phyloP scores from a whole-genome alignment of 352 stramenopile genomes.

The Phytophthora aleatoria region DNA sequence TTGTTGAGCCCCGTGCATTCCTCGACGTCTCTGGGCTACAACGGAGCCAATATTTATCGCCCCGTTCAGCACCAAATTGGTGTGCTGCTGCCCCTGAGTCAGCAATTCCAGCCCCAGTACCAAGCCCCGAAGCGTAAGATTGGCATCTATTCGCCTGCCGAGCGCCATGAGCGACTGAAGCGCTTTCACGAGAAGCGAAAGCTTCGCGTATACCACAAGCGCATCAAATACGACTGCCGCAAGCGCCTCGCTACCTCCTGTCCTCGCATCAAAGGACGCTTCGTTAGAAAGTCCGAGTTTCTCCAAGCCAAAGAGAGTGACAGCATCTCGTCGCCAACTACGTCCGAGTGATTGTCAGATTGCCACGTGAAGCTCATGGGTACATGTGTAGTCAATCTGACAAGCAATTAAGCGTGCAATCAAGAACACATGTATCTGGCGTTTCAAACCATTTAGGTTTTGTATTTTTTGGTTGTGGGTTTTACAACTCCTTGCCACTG shows the following conservation, averaged over 20 bases:
- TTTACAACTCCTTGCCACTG: slow-evolving; percentile 31
- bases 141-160: slow-evolving; percentile 62
- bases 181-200: slow-evolving; percentile 82
- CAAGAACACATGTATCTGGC: not conserved
- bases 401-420: slow-evolving; percentile 7
- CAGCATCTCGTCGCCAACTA: not conserved
- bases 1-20: slow-evolving; percentile 7
- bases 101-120: slow-evolving; percentile 4
- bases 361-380: not conserved
- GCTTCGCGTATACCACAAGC: slow-evolving; percentile 70
- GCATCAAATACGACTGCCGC: slow-evolving; percentile 76
- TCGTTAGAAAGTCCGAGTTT: slow-evolving; percentile 48
- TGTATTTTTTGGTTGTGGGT: slow-evolving; percentile 23
- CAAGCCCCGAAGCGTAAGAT: slow-evolving; percentile 42
- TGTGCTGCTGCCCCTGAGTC: slow-evolving; percentile 6
- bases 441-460: slow-evolving; percentile 17
- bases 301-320: slow-evolving; percentile 18
- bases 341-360: slow-evolving; percentile 14
- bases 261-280: slow-evolving; percentile 73
- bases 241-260: slow-evolving; percentile 72
- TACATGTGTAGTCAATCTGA: slow-evolving; percentile 7
- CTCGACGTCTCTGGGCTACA: slow-evolving; percentile 2
- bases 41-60: not conserved
- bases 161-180: slow-evolving; percentile 55
- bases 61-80: slow-evolving; percentile 9